phyloP scores from a whole-genome alignment of 2,329 filamentous ascomycete species.

The Neospermospora avenae region DNA sequence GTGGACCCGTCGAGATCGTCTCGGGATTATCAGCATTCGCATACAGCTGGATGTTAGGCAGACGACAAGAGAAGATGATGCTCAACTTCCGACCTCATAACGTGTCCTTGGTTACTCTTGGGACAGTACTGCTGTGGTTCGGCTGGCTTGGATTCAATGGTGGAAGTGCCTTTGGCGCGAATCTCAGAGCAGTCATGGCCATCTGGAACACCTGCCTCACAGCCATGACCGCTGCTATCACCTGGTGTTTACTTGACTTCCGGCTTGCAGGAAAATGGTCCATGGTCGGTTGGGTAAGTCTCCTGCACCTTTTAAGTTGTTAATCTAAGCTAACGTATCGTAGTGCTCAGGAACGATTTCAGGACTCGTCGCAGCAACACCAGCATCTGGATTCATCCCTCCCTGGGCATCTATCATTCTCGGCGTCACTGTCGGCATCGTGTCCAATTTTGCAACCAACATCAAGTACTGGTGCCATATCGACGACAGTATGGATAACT shows the following conservation, averaged over 20 bases:
- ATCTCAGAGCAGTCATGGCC: constrained; percentile 89
- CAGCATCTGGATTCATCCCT: constrained; percentile 64
- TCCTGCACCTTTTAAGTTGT: neutral
- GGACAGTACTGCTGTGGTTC: constrained; percentile 94
- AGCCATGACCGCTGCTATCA: constrained; percentile 85
- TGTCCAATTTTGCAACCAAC: constrained; percentile 39
- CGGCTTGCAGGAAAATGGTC: constrained; percentile 51
- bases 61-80: constrained; percentile 98
- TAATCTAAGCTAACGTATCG: neutral
- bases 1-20: constrained; percentile 92
- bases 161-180: constrained; percentile 87
- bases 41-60: constrained; percentile 91
- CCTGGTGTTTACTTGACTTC: constrained; percentile 94
- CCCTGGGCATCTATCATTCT: constrained; percentile 64
- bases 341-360: constrained; percentile 66
- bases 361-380: constrained; percentile 66
- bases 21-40: constrained; percentile 90
- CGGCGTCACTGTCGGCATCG: constrained; percentile 59
- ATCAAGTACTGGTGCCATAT: constrained; percentile 52
- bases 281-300: constrained; percentile 58
- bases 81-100: constrained; percentile 99
- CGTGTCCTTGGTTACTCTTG: constrained; percentile 92
- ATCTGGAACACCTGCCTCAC: constrained; percentile 87
- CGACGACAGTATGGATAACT: constrained; percentile 68
- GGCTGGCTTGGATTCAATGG: constrained; percentile 99